Percentiles rank a stretch among this genome's conserved stretches.
These are phyloP conservation scores for Cicer chorassanicum DNA, from an alignment of 306 rosid species.

Conservation along the genomic window DNA sequence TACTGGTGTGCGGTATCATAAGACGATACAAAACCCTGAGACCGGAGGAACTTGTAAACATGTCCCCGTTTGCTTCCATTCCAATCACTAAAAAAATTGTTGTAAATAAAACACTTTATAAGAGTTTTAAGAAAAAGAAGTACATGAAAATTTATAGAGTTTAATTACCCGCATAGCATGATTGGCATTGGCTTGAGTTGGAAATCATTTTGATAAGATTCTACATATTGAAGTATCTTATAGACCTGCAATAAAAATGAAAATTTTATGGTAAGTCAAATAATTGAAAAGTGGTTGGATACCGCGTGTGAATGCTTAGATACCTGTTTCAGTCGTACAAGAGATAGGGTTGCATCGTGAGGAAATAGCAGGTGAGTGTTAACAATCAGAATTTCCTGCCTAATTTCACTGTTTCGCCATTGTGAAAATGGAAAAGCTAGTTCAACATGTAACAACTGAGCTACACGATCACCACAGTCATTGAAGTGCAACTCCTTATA, in stretches of 20 bases:
- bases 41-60: conserved; percentile 90
- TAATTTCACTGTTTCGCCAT: conserved; percentile 46
- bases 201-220: conserved; percentile 83
- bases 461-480: conserved; percentile 67
- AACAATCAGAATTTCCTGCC: conserved; percentile 65
- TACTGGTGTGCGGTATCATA: conserved; percentile 95
- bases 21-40: conserved; percentile 91
- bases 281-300: not conserved
- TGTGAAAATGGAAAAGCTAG: conserved; percentile 49
- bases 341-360: conserved; percentile 61
- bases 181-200: conserved; percentile 89
- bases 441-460: conserved; percentile 67
- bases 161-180: conserved; percentile 85
- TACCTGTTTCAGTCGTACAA: conserved; percentile 66
- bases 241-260: conserved; percentile 62
- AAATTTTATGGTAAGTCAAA: conserved; percentile 14
- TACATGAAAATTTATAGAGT: not conserved
- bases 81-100: conserved; percentile 77
- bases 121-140: not conserved
- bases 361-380: conserved; percentile 67
- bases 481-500: conserved; percentile 65
- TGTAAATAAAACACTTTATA: conserved; percentile 20
- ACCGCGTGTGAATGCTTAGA: conserved; percentile 2
- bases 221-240: conserved; percentile 82
- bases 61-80: conserved; percentile 99